Percentiles rank a stretch among this genome's conserved stretches.
phyloP scores from a whole-genome alignment of 139 green algal genomes.

The Chlorella ohadii region DNA sequence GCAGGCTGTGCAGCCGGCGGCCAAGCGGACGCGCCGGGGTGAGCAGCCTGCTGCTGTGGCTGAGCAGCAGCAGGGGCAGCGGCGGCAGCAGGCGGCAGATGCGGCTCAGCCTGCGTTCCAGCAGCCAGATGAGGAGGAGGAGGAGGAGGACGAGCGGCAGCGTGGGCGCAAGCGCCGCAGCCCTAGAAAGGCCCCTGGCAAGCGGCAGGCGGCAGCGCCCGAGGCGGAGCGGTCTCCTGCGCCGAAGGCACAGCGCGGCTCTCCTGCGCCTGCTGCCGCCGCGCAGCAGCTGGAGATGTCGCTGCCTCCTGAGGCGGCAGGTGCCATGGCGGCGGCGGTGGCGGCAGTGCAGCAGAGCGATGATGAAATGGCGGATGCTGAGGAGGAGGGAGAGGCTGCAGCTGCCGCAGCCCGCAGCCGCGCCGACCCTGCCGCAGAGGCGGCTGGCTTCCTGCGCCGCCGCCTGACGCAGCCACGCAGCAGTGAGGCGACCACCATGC shows the following conservation, averaged over 20 bases:
- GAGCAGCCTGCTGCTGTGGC: too few species aligned
- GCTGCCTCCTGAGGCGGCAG: background rate
- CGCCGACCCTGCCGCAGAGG: background rate
- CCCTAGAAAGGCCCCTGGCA: background rate
- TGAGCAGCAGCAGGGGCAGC: too few species aligned
- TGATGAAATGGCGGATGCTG: background rate
- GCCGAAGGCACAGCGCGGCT: background rate
- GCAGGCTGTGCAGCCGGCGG: background rate
- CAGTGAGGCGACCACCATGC: background rate
- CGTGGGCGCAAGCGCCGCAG: background rate
- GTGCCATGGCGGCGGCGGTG: background rate
- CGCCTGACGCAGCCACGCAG: background rate
- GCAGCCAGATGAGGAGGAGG: background rate
- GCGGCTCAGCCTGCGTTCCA: too few species aligned
- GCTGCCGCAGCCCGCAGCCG: background rate
- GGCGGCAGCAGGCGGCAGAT: too few species aligned
- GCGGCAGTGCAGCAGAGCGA: background rate
- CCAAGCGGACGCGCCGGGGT: too few species aligned
- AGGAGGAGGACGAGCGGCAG: background rate
- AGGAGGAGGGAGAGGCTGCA: background rate
- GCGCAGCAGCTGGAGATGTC: constrained; percentile 27
- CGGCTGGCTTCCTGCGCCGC: background rate
- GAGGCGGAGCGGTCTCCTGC: background rate
- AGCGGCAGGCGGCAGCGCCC: background rate
- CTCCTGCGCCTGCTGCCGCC: background rate